A percentile compares a stretch with the other conserved stretches of the same genome.
Conservation (phyloP, 1,284 basidiomycete genomes). For the Apiotrichum gracile region DNA sequence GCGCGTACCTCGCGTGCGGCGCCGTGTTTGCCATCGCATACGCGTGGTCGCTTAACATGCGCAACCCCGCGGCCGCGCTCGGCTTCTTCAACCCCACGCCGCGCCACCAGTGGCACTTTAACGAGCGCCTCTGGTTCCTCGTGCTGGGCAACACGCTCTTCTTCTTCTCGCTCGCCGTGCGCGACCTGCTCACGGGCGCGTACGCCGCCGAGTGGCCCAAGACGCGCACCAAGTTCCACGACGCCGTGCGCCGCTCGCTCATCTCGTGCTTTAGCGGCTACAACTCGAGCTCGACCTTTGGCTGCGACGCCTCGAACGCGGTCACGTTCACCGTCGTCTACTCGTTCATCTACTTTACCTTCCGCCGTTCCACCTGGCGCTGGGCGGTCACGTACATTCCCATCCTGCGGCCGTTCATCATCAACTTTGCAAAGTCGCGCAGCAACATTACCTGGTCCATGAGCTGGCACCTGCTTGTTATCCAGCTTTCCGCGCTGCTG, state of each 20-base stretch:
- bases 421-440: slow-evolving; percentile 35
- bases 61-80: slow-evolving; percentile 14
- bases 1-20: slow-evolving; percentile 19
- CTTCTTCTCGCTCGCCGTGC: slow-evolving; percentile 19
- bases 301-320: slow-evolving; percentile 2
- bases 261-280: slow-evolving; percentile 2
- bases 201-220: slow-evolving; percentile 30
- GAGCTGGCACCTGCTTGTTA: slow-evolving; percentile 21
- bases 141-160: slow-evolving; percentile 25
- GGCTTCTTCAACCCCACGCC: slow-evolving; percentile 18
- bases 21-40: slow-evolving; percentile 18
- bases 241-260: slow-evolving; percentile 16
- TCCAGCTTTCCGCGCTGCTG: slow-evolving; percentile 23
- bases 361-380: slow-evolving; percentile 15
- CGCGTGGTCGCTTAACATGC: slow-evolving; percentile 7
- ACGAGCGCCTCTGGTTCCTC: slow-evolving; percentile 43
- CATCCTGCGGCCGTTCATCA: slow-evolving; percentile 30
- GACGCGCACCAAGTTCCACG: slow-evolving; percentile 16
- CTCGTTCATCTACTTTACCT: slow-evolving; percentile 14
- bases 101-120: slow-evolving; percentile 41
- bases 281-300: not conserved
- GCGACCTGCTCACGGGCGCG: slow-evolving; percentile 23
- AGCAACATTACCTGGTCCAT: slow-evolving; percentile 24
- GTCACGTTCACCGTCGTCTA: slow-evolving; percentile 6
- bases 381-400: slow-evolving; percentile 13